Evolutionary conservation across 176 grass and related monocot genomes (phyloP).

Genomic region (Rhynchospora pubera): DNA sequence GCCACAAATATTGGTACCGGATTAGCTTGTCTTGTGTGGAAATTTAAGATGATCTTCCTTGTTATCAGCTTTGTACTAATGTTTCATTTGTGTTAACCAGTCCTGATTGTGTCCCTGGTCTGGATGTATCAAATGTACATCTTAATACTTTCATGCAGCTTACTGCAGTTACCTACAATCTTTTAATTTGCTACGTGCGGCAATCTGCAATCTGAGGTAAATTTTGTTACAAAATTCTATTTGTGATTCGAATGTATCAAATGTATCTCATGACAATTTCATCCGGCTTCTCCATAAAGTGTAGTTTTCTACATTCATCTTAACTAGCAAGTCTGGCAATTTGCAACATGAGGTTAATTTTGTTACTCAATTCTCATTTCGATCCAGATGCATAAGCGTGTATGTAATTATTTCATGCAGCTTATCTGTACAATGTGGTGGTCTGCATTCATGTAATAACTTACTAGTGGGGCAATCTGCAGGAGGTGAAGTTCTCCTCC

Average conservation of each 20-base stretch:
- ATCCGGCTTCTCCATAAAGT: not conserved
- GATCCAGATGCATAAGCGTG: not conserved
- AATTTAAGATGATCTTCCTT: not conserved
- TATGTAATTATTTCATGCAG: not conserved
- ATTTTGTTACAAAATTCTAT: not conserved
- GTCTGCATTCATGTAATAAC: not conserved
- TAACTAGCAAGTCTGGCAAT: not conserved
- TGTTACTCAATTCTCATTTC: not conserved
- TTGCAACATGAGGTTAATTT: not conserved
- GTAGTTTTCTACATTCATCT: not conserved
- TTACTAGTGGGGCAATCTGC: not conserved
- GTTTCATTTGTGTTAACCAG: not conserved
- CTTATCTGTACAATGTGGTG: not conserved
- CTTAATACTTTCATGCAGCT: not conserved
- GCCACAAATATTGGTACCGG: not conserved
- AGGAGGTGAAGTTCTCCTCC: not conserved
- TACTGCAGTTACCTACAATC: not conserved
- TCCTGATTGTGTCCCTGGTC: not conserved
- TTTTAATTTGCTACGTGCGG: not conserved
- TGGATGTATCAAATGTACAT: not conserved
- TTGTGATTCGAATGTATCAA: not conserved
- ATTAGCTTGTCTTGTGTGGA: not conserved
- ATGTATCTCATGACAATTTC: not conserved
- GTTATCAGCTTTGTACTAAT: not conserved
- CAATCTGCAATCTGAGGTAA: not conserved